Evolutionary conservation across 2,329 filamentous ascomycete species (phyloP).

Genomic region (Westerdykella sp.): DNA sequence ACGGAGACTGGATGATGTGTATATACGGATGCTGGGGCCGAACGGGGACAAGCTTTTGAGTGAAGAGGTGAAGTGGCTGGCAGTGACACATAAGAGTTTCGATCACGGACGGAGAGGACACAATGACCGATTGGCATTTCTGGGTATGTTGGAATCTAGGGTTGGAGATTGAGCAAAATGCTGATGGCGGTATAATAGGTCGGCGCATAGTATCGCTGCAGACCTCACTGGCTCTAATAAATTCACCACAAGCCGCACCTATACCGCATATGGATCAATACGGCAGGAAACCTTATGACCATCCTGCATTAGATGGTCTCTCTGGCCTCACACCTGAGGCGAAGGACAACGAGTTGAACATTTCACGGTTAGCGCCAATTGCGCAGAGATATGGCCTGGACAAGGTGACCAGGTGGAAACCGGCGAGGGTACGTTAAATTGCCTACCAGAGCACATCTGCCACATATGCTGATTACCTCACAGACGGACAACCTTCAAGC

Average conservation of each 20-base stretch:
- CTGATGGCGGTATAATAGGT: conserved; percentile 40
- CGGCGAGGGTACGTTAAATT: conserved; percentile 59
- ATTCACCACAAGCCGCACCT: conserved; percentile 37
- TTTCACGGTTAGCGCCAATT: conserved; percentile 60
- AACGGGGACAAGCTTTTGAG: conserved; percentile 68
- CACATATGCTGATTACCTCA: conserved; percentile 5
- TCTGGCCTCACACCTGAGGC: conserved; percentile 61
- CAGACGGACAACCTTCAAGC: conserved; percentile 60
- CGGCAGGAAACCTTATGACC: conserved; percentile 60
- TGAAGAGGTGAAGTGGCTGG: conserved; percentile 94
- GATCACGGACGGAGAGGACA: conserved; percentile 91
- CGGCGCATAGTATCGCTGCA: conserved; percentile 60
- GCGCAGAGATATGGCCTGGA: conserved; percentile 65
- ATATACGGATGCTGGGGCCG: conserved; percentile 66
- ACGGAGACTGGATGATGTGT: conserved; percentile 66
- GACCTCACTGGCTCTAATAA: conserved; percentile 56
- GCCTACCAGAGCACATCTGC: not conserved
- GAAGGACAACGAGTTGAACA: conserved; percentile 57
- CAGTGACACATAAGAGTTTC: conserved; percentile 96
- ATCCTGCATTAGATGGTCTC: conserved; percentile 65
- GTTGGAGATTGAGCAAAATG: not conserved
- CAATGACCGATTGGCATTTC: conserved; percentile 85
- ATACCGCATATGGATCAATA: conserved; percentile 24
- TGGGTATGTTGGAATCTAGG: conserved; percentile 53
- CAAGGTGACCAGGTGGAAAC: conserved; percentile 81